A percentile compares a stretch with the other conserved stretches of the same genome.
Evolutionary conservation across 2,329 filamentous ascomycete genomes (phyloP).

Genomic region (Botrytis byssoidea): DNA sequence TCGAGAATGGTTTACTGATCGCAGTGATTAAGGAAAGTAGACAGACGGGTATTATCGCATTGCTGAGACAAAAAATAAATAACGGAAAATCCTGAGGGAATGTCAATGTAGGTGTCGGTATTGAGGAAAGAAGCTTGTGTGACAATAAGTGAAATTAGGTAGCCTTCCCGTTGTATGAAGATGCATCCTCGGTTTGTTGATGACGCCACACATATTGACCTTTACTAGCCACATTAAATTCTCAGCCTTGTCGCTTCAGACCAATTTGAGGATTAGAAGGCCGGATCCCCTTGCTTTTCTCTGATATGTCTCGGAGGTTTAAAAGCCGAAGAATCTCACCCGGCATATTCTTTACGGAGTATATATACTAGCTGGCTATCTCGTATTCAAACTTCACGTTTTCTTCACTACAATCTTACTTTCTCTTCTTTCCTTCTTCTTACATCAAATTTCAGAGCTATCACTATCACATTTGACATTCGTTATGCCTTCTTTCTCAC

Average conservation of each 20-base stretch:
- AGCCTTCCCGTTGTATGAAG: neutral
- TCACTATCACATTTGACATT: no score
- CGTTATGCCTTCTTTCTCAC: neutral
- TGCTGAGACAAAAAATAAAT: neutral
- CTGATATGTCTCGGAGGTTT: neutral
- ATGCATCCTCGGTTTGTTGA: conserved; percentile 2
- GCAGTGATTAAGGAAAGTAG: neutral
- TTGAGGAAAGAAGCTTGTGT: neutral
- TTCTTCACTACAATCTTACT: neutral
- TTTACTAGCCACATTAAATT: neutral
- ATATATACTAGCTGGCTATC: neutral
- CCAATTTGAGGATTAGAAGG: neutral
- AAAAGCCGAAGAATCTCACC: neutral
- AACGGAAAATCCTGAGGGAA: neutral
- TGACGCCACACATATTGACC: neutral
- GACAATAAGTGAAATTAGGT: neutral
- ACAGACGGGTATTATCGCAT: conserved; percentile 1
- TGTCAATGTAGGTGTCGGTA: neutral
- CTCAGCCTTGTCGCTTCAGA: neutral
- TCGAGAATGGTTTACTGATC: neutral
- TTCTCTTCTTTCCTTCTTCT: neutral
- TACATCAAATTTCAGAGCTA: neutral
- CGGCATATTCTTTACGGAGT: neutral
- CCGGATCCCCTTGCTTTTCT: neutral
- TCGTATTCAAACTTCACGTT: neutral